Conservation (phyloP, 1,139 yeast species). For the Debaryomyces udenii region DNA sequence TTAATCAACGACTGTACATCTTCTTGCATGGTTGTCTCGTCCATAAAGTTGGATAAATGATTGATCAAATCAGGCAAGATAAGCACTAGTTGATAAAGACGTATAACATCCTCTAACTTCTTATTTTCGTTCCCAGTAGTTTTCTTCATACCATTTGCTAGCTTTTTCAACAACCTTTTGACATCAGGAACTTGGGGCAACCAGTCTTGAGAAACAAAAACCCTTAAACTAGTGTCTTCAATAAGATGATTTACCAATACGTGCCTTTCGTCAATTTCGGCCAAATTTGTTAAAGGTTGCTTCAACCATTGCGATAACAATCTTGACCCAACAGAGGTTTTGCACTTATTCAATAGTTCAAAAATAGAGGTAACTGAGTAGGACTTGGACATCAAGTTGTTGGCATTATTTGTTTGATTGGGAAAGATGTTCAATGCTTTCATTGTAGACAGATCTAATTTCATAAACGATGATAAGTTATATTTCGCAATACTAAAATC, state of each 20-base stretch:
- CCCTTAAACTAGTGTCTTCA: slow-evolving; percentile 69
- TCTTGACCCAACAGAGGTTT: slow-evolving; percentile 83
- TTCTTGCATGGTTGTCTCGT: slow-evolving; percentile 28
- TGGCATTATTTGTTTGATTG: slow-evolving; percentile 32
- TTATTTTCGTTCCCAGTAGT: slow-evolving; percentile 42
- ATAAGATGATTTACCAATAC: slow-evolving; percentile 69
- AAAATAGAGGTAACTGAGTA: slow-evolving; percentile 57
- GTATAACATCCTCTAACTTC: slow-evolving; percentile 83
- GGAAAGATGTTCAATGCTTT: slow-evolving; percentile 89
- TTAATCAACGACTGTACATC: slow-evolving; percentile 39
- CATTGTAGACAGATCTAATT: slow-evolving; percentile 86
- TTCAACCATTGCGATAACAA: slow-evolving; percentile 91
- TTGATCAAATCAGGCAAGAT: slow-evolving; percentile 69
- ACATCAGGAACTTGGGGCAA: slow-evolving; percentile 81
- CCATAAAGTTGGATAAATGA: slow-evolving; percentile 46
- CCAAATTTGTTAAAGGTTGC: slow-evolving; percentile 78
- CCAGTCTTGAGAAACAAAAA: slow-evolving; percentile 66
- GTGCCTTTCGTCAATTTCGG: slow-evolving; percentile 68
- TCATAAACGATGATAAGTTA: slow-evolving; percentile 77
- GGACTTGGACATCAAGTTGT: slow-evolving; percentile 47
- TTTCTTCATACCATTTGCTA: slow-evolving; percentile 45
- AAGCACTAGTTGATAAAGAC: slow-evolving; percentile 78
- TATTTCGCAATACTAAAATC: slow-evolving; percentile 62
- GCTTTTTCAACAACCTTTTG: slow-evolving; percentile 69
- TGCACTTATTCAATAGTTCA: slow-evolving; percentile 85